Evolutionary conservation across 768 basidiomycete species (phyloP), one percentile per base, ranked within the genome.

Genomic region (Calvatia gigantea): DNA sequence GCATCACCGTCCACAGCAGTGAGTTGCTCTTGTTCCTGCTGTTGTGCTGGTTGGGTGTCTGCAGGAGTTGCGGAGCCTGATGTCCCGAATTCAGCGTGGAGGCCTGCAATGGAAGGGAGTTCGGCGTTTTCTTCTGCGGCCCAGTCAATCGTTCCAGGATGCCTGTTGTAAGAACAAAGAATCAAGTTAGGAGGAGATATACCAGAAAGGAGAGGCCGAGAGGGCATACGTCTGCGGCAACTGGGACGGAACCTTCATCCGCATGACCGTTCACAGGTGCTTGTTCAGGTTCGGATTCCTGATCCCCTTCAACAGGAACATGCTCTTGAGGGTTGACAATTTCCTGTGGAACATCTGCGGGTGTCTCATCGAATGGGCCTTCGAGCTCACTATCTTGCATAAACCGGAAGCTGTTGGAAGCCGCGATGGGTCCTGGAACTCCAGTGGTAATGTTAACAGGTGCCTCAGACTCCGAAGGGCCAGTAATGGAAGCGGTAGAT

Each of bases 331-430:
- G 70, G 42, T 9, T 11, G 14, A 64, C 70, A 47, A 64, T n/a
- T 27, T 56, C 70, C 14, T 79, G 78, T 17, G 77, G 60, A 8
- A 81, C 78, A 23, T 80, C 84, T 63, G 85, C 84, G 6, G 73
- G 74, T 27, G 65, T 74, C 19, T 81, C 74, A 54, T 85, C 83
- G 31, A 82, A 79, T 9, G 75, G 44, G 0, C 75, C 66, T 58
- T 89, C 89, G 32, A 91, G 75, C 62, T 92, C 90, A 67, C 89
- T 91, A 56, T 80, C 86, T 68, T 90, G 85, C 73, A 93, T 87
- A 69, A 92, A 93, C 63, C 81, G 82, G 77, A 91, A 86, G 69
- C 84, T 81, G 53, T 77, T 76, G 0, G 84, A 73, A 6, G 70
- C 65, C 61, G 69, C 68, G 62, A 69, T 64, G 45, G 58, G 62